Percentiles rank a stretch among this genome's conserved stretches.
Evolutionary conservation across 2,329 filamentous ascomycete genomes (phyloP).

Genomic region (Tolypocladium tundrense): DNA sequence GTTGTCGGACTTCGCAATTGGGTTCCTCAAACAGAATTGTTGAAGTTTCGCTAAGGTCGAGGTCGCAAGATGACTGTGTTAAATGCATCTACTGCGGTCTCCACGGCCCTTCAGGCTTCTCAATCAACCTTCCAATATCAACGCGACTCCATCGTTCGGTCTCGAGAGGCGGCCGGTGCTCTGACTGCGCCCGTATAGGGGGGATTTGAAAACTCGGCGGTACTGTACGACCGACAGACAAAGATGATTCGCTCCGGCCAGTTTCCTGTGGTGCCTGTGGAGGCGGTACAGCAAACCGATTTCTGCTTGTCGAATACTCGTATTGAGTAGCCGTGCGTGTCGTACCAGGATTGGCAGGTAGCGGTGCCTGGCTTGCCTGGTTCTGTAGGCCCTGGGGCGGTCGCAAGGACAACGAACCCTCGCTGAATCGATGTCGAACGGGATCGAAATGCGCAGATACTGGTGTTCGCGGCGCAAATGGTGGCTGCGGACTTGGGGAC

Average conservation of each 20-base stretch:
- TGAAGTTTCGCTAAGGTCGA: background rate
- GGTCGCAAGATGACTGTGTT: background rate
- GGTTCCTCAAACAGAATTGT: background rate
- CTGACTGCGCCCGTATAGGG: constrained; percentile 33
- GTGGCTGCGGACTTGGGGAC: constrained; percentile 15
- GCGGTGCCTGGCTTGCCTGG: background rate
- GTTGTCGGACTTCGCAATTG: background rate
- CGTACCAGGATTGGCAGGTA: constrained; percentile 21
- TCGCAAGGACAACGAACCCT: constrained; percentile 16
- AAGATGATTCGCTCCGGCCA: constrained; percentile 36
- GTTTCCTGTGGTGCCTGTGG: constrained; percentile 37
- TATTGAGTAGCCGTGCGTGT: constrained; percentile 20
- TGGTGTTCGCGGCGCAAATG: constrained; percentile 34
- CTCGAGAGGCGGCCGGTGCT: constrained; percentile 10
- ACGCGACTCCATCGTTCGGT: constrained; percentile 41
- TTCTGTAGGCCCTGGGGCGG: background rate
- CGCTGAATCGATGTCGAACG: constrained; percentile 28
- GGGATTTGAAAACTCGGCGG: constrained; percentile 33
- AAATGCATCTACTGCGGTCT: constrained; percentile 11
- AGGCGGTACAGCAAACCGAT: constrained; percentile 34
- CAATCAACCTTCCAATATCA: constrained; percentile 53
- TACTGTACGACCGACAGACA: constrained; percentile 20
- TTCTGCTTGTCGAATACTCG: constrained; percentile 30
- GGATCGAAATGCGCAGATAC: constrained; percentile 38
- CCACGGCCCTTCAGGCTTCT: constrained; percentile 36